Percentiles rank a stretch among this genome's conserved stretches.
phyloP scores from a whole-genome alignment of 2,329 filamentous ascomycete species.

The Colletotrichum cereale region DNA sequence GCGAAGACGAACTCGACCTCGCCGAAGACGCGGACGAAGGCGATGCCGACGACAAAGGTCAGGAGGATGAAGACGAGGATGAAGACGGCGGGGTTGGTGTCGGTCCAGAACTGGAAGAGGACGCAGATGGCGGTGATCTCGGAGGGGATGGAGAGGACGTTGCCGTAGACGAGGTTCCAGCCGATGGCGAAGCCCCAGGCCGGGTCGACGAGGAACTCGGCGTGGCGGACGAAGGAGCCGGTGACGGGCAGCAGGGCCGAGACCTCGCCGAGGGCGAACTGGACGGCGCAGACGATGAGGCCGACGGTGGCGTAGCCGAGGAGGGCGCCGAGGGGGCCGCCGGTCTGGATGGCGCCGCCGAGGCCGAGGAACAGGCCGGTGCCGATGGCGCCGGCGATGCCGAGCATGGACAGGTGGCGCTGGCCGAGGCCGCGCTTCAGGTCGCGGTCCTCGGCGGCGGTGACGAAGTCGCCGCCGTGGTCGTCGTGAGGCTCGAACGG shows the following conservation, averaged over 20 bases:
- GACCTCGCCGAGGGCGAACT: slow-evolving; percentile 70
- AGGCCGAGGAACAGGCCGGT: slow-evolving; percentile 72
- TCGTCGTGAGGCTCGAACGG: slow-evolving; percentile 37
- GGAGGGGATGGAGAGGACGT: slow-evolving; percentile 54
- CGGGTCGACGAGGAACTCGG: slow-evolving; percentile 71
- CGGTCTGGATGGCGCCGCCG: slow-evolving; percentile 64
- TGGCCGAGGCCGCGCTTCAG: slow-evolving; percentile 64
- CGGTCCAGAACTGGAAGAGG: slow-evolving; percentile 45
- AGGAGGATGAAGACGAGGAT: slow-evolving; percentile 43
- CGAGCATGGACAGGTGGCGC: slow-evolving; percentile 72
- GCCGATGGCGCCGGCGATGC: slow-evolving; percentile 71
- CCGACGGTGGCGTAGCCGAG: slow-evolving; percentile 69
- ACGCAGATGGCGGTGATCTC: slow-evolving; percentile 45
- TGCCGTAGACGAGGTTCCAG: slow-evolving; percentile 70
- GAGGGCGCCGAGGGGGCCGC: slow-evolving; percentile 61
- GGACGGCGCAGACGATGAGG: slow-evolving; percentile 68
- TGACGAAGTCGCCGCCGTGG: slow-evolving; percentile 59
- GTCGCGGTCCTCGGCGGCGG: slow-evolving; percentile 61
- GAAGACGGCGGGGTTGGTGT: slow-evolving; percentile 42
- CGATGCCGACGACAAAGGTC: slow-evolving; percentile 41
- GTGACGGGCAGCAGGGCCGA: slow-evolving; percentile 73
- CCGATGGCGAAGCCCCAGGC: slow-evolving; percentile 68
- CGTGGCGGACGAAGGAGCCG: slow-evolving; percentile 71
- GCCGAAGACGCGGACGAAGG: slow-evolving; percentile 55
- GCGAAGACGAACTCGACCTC: slow-evolving; percentile 71